phyloP scores from a whole-genome alignment of 805 yeast genomes.

The Naumovozyma baii region DNA sequence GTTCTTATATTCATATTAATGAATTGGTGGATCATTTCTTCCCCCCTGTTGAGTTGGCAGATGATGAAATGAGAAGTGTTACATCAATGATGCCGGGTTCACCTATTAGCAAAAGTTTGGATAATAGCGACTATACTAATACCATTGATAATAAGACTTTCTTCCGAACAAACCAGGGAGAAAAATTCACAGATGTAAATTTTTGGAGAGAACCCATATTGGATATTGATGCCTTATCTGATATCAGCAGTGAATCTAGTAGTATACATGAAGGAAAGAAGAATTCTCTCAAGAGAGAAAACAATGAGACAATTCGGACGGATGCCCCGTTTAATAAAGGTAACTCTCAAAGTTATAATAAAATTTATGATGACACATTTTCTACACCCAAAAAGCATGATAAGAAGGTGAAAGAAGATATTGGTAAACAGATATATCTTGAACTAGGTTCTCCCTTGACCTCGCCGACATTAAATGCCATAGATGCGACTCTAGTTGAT shows the following conservation, averaged over 20 bases:
- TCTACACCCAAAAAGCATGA: constrained; percentile 1
- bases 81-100: constrained; percentile 28
- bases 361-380: neutral
- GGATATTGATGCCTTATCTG: constrained; percentile 51
- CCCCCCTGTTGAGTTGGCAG: constrained; percentile 58
- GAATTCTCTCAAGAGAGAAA: neutral
- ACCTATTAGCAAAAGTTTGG: constrained; percentile 16
- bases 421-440: constrained; percentile 28
- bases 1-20: constrained; percentile 79
- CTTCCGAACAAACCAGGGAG: constrained; percentile 22
- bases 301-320: neutral
- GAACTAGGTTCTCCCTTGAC: constrained; percentile 28
- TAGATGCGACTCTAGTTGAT: constrained; percentile 11
- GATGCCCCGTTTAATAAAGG: neutral
- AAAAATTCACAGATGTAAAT: constrained; percentile 71
- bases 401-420: constrained; percentile 9
- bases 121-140: constrained; percentile 7
- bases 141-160: constrained; percentile 8
- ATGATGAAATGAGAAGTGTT: constrained; percentile 27
- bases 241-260: constrained; percentile 34
- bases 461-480: constrained; percentile 21
- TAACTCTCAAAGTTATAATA: neutral
- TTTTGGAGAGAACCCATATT: constrained; percentile 83
- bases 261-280: constrained; percentile 5
- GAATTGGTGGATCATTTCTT: constrained; percentile 95